Base-by-base conservation (phyloP, 495 filamentous ascomycete species). In the Articulospora tetracladia region DNA sequence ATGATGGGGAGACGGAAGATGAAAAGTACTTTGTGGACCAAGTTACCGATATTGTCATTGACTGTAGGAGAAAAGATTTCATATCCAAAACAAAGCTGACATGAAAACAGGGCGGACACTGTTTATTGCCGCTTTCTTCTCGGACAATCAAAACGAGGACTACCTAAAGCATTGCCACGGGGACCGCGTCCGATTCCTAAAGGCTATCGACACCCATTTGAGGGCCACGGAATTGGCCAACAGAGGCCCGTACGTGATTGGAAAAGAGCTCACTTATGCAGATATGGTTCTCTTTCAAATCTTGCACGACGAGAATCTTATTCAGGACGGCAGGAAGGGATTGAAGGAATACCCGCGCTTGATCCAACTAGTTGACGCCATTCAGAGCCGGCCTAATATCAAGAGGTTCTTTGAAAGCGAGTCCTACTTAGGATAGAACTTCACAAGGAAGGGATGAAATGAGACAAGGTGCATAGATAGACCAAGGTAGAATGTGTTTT, bases 1-100 rank as follows among this genome's bases (percentile, higher is more conserved):
- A 77, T 57, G 74, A 77, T 44, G 74, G 73, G 2, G 57, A 70
- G 30, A 75, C 72, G 2, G 73, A 69, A 36, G 58, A 62, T 8
- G 76, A 77, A 63, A 77, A 73, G 65, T 79, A 76, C 41, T 60
- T 68, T 48, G 71, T 73, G 19, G 76, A 79, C 64, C 68, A 67
- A 6, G 73, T 78, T 2, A 66, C 73, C 17, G 77, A 80, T 64
- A 70, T 78, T 50, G 76, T 72, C 25, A 62, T 69, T 46, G 77
- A 78, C 44, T 77, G 74, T 70, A 65, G 68, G 58, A 67, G 8
- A 22, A 6, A 17, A 20, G 2, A 13, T 55, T 17, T 44, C 39
- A 3, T 17, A 7, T 34, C 15, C 6, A 34, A 34, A 34, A 34
- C 15, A 15, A 34, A 34, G 39, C 39, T 44, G 25, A 24, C n/a